A percentile compares a stretch with the other conserved stretches of the same genome.
Conservation (phyloP, 2,329 filamentous ascomycete genomes). For the Fusarium mexicanum region DNA sequence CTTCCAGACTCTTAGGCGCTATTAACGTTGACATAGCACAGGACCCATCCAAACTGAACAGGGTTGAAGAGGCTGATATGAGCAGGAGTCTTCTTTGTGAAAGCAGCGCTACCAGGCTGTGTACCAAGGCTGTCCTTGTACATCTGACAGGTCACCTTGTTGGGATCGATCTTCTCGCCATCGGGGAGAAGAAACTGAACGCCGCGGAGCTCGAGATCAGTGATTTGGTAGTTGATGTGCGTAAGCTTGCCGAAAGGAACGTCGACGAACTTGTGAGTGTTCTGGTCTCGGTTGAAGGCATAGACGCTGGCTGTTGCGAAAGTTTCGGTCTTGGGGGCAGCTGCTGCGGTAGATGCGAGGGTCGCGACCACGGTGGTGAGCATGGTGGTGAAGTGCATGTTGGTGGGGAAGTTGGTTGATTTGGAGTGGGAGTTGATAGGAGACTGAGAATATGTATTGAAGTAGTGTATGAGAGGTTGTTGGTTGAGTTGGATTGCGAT, state of each 20-base stretch:
- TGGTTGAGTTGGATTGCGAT: not conserved
- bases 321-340: not conserved
- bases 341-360: not conserved
- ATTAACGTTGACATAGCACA: not conserved
- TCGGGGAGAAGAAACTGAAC: not conserved
- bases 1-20: not conserved
- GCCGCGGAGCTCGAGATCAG: not conserved
- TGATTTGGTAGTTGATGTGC: not conserved
- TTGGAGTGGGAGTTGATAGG: not conserved
- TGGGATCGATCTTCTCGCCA: not conserved
- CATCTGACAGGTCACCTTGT: conserved; percentile 29
- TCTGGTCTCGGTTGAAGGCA: not conserved
- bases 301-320: conserved; percentile 1
- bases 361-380: not conserved
- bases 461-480: not conserved
- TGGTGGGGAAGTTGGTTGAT: not conserved
- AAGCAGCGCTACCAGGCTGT: conserved; percentile 24
- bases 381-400: not conserved
- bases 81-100: conserved; percentile 7
- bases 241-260: not conserved
- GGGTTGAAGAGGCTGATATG: not conserved
- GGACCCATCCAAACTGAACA: not conserved
- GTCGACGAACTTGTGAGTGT: not conserved
- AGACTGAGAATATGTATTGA: rapidly evolving
- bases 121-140: conserved; percentile 33